These are phyloP conservation scores for Arthroderma uncinatum DNA, from an alignment of 2,329 filamentous ascomycete genomes.

Conservation along the genomic window DNA sequence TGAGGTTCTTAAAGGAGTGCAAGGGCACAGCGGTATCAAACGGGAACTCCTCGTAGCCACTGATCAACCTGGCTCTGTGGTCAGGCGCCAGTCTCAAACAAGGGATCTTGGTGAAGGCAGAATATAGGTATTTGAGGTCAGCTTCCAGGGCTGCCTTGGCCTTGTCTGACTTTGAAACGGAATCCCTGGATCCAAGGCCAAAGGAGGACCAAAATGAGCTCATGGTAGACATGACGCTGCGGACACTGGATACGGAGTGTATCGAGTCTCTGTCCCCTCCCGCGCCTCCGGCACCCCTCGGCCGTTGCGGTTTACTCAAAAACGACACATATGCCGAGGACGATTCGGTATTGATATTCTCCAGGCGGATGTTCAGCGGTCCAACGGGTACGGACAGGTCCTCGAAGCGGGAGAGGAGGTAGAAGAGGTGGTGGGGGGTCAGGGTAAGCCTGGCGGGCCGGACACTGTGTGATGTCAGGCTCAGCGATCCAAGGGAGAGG, in stretches of 20 bases:
- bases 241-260: conserved; percentile 89
- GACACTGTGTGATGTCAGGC: conserved; percentile 69
- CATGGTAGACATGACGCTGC: conserved; percentile 96
- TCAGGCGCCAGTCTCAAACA: conserved; percentile 85
- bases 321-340: conserved; percentile 92
- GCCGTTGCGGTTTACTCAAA: conserved; percentile 68
- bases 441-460: conserved; percentile 87
- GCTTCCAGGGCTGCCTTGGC: conserved; percentile 75
- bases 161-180: conserved; percentile 72
- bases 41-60: conserved; percentile 92
- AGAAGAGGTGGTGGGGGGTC: conserved; percentile 94
- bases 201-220: conserved; percentile 84
- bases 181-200: conserved; percentile 67
- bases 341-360: conserved; percentile 82
- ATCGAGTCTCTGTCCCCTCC: conserved; percentile 73
- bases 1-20: conserved; percentile 95
- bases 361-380: conserved; percentile 88
- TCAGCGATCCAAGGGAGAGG: conserved; percentile 73
- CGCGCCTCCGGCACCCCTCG: conserved; percentile 44
- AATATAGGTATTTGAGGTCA: conserved; percentile 93
- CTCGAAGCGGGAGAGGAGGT: conserved; percentile 88
- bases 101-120: conserved; percentile 95
- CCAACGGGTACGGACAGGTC: conserved; percentile 83
- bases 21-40: conserved; percentile 95
- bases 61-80: conserved; percentile 77